Conservation (phyloP, 1,139 yeast species). For the Saccharomyces uvarum region DNA sequence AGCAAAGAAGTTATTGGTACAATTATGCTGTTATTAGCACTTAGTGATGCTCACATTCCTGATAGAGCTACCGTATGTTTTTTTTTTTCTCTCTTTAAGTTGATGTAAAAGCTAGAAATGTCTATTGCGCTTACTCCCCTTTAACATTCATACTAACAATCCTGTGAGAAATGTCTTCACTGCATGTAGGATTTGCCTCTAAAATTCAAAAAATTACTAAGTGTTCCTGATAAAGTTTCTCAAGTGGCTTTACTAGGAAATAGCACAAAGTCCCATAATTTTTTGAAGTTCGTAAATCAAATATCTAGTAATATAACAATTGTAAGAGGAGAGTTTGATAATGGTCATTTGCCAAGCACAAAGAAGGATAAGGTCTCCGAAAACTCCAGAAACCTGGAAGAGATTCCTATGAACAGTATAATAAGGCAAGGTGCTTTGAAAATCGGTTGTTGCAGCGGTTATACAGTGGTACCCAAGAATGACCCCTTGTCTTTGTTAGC, state of each 20-base stretch:
- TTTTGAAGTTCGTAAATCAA: slow-evolving; percentile 54
- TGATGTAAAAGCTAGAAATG: not conserved
- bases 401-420: slow-evolving; percentile 56
- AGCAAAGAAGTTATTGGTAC: not conserved
- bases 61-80: slow-evolving; percentile 52
- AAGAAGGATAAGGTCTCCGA: slow-evolving; percentile 44
- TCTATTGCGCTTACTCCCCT: not conserved
- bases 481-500: slow-evolving; percentile 81
- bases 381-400: slow-evolving; percentile 27
- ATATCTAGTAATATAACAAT: slow-evolving; percentile 66
- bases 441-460: slow-evolving; percentile 82
- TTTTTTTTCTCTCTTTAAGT: not conserved
- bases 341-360: slow-evolving; percentile 39
- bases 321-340: slow-evolving; percentile 74
- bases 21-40: slow-evolving; percentile 73
- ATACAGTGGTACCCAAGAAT: slow-evolving; percentile 70
- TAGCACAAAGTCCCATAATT: slow-evolving; percentile 59
- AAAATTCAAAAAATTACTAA: slow-evolving; percentile 61
- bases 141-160: slow-evolving; percentile 1
- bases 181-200: slow-evolving; percentile 35
- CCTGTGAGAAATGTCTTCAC: not conserved
- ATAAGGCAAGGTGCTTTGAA: slow-evolving; percentile 63
- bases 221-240: slow-evolving; percentile 69
- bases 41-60: slow-evolving; percentile 87
- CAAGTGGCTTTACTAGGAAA: slow-evolving; percentile 86